Conservation (phyloP, 1,139 yeast genomes). For the Debaryomycetaceae sp. region DNA sequence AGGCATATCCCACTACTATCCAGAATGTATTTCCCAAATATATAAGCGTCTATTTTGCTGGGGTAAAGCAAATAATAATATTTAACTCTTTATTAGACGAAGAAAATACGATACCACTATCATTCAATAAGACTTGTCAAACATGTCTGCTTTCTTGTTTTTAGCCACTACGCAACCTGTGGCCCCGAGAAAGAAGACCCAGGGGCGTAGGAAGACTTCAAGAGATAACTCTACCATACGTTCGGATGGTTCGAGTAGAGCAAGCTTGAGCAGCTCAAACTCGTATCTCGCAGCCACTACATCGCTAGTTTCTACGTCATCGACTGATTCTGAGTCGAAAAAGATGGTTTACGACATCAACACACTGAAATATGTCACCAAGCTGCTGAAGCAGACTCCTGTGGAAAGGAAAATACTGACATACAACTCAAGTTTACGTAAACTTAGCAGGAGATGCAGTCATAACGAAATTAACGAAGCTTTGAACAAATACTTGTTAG, state of each 20-base stretch:
- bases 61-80: not conserved
- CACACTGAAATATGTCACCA: constrained; percentile 10
- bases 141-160: not conserved
- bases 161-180: not conserved
- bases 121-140: not conserved
- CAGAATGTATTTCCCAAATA: not conserved
- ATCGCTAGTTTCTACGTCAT: not conserved
- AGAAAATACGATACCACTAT: not conserved
- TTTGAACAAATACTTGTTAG: constrained; percentile 13
- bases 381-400: constrained; percentile 7
- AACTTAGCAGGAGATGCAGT: constrained; percentile 8
- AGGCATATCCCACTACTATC: not conserved
- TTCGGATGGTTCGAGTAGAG: not conserved
- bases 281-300: not conserved
- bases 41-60: not conserved
- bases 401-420: constrained; percentile 15
- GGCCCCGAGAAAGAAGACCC: not conserved
- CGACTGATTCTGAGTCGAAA: constrained; percentile 1
- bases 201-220: not conserved
- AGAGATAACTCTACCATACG: not conserved
- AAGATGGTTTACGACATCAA: constrained; percentile 15
- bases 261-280: not conserved
- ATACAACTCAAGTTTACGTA: constrained; percentile 14
- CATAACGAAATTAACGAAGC: constrained; percentile 15
- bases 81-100: not conserved